Evolutionary conservation across 805 yeast species (phyloP), one percentile per base, ranked within the genome.

Genomic region (Saccharomycodes ludwigii): DNA sequence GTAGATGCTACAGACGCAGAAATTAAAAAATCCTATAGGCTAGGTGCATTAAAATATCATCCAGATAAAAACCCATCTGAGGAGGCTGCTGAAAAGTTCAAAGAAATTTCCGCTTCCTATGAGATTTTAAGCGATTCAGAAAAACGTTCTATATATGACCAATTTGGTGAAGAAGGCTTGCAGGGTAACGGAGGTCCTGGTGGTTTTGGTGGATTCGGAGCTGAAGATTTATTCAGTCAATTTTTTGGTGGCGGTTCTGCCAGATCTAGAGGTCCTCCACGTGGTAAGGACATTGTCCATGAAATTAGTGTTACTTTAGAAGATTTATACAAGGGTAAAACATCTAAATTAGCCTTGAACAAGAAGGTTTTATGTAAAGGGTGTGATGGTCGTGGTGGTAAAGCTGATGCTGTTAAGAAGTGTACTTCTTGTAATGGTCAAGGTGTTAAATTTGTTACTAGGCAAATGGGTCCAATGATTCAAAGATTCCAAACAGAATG

Each of bases 391-490:
- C 75, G 75, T 50, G 99, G 99, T 59, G 99, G 98, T 63, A 83
- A 83, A 52, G 81, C 76, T 45, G 94, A 91, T 41, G 67, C 82
- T 36, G 94, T 86, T 42, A 80, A 79, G 66, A 74, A 74, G 48
- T 91, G 99, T 75, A 43, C 74, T 32, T 56, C 73, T 24, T 91
- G 99, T 76, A 71, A 73, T 52, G 99, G 99, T 60, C 69, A 71
- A 48, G 99, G 99, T 71, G 62, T 78, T 58, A 82, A 73, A 60
- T 78, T 88, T 43, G 79, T 85, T 44, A 83, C 95, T 32, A 81
- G 94, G 66, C 97, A 91, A 63, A 86, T 91, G 95, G 99, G 99
- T 47, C 95, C 95, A 44, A 84, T 91, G 86, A 81, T 91, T 51
- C 99, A 91, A 67, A 81, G 95, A 69, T 82, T 82, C 74, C 97